Evolutionary conservation across 306 rosid genomes (phyloP).

Genomic region (Sesbania bispinosa): DNA sequence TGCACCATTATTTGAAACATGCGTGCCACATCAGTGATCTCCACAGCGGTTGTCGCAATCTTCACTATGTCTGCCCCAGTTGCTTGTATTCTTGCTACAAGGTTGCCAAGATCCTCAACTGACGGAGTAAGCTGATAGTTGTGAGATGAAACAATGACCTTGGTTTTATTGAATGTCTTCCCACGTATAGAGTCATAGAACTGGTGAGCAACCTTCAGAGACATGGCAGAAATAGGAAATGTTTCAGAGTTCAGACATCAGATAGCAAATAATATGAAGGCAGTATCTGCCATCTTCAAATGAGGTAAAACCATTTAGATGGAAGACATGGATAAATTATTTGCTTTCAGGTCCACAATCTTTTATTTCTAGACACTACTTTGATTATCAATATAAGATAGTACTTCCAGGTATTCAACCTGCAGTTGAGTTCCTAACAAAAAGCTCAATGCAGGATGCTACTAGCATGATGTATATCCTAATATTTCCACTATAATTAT

Average conservation of each 20-base stretch:
- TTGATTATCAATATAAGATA: conserved; percentile 3
- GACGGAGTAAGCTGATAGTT: conserved; percentile 81
- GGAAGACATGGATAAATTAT: too few species aligned
- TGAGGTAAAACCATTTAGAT: too few species aligned
- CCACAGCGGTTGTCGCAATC: conserved; percentile 89
- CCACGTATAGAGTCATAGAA: conserved; percentile 64
- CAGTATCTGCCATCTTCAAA: too few species aligned
- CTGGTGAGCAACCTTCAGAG: conserved; percentile 70
- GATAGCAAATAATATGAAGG: conserved; percentile 15
- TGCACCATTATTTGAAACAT: conserved; percentile 71
- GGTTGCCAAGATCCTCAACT: conserved; percentile 85
- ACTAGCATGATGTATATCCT: background rate
- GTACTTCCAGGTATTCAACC: conserved; percentile 14
- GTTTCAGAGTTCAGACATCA: conserved; percentile 19
- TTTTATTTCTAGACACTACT: too few species aligned
- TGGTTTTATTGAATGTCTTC: conserved; percentile 55
- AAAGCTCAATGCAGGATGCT: background rate
- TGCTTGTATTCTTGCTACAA: conserved; percentile 85
- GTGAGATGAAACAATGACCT: conserved; percentile 90
- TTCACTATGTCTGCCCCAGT: conserved; percentile 95
- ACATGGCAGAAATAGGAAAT: conserved; percentile 26
- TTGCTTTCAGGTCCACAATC: too few species aligned
- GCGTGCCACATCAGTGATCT: conserved; percentile 78
- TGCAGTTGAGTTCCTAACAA: conserved; percentile 2
- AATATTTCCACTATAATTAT: background rate